Evolutionary conservation across 805 yeast genomes (phyloP).

Genomic region (Candida pini): DNA sequence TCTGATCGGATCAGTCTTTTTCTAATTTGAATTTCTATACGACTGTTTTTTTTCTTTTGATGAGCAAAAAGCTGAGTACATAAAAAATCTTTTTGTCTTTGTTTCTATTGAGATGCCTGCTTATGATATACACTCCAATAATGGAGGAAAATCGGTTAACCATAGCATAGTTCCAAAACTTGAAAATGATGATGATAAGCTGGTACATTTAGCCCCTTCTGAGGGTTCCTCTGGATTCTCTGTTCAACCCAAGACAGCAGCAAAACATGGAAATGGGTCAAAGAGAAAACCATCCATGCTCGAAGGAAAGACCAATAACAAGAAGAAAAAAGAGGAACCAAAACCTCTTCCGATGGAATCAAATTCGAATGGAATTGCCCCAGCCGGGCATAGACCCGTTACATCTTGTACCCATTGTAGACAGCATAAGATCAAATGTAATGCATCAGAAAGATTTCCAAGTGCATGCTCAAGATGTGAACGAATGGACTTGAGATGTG

Average conservation of each 20-base stretch:
- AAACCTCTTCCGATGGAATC: background rate
- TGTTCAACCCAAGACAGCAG: slow-evolving; percentile 1
- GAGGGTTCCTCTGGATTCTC: background rate
- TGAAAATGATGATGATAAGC: background rate
- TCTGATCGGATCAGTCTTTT: no score
- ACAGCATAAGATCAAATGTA: slow-evolving; percentile 90
- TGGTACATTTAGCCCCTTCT: background rate
- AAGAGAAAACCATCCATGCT: slow-evolving; percentile 3
- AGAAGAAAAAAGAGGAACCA: slow-evolving; percentile 5
- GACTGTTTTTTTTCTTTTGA: no score
- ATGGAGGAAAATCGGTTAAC: background rate
- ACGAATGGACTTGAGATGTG: slow-evolving; percentile 73
- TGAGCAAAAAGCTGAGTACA: no score
- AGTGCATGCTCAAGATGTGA: slow-evolving; percentile 79
- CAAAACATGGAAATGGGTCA: slow-evolving; percentile 1
- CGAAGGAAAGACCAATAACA: slow-evolving; percentile 4
- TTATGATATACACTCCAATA: no score
- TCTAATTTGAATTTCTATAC: no score
- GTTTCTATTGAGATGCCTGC: no score
- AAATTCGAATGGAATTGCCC: slow-evolving; percentile 8
- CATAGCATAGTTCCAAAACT: slow-evolving; percentile 1
- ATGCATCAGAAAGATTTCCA: slow-evolving; percentile 81
- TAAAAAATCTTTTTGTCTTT: no score
- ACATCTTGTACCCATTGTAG: slow-evolving; percentile 93
- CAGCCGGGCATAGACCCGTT: slow-evolving; percentile 73